These are phyloP conservation scores for Synchytrium microbalum DNA, from an alignment of 371 early-diverging fungal species.

Conservation along the genomic window DNA sequence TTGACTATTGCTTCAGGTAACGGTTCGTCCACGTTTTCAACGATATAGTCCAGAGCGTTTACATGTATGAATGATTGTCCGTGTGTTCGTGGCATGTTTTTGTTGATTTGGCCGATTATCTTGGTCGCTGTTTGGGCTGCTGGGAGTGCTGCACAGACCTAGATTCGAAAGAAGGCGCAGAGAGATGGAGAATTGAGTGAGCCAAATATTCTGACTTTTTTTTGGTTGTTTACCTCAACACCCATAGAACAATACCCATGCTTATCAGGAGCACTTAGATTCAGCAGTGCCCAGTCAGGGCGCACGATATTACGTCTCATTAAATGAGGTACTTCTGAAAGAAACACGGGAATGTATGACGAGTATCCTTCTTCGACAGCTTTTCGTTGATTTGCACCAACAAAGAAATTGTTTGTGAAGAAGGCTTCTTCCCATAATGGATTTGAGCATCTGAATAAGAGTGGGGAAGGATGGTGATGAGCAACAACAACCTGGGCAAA, in stretches of 20 bases:
- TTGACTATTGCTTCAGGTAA: conserved; percentile 13
- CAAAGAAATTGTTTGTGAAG: conserved; percentile 37
- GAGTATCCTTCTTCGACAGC: conserved; percentile 26
- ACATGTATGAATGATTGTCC: conserved; percentile 32
- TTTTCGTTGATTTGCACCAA: conserved; percentile 32
- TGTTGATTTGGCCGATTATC: conserved; percentile 43
- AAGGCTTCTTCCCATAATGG: conserved; percentile 14
- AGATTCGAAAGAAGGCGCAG: neutral
- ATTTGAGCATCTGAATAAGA: conserved; percentile 14
- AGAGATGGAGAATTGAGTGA: neutral
- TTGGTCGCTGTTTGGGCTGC: conserved; percentile 33
- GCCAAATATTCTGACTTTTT: neutral
- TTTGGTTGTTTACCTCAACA: conserved; percentile 21
- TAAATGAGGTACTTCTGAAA: conserved; percentile 30
- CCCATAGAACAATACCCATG: conserved; percentile 42
- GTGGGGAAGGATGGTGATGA: neutral
- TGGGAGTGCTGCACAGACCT: conserved; percentile 19
- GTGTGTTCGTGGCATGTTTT: conserved; percentile 31
- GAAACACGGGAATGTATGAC: conserved; percentile 34
- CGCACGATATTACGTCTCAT: conserved; percentile 22
- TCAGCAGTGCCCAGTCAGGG: conserved; percentile 40
- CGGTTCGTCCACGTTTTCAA: conserved; percentile 22
- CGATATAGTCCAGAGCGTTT: conserved; percentile 30
- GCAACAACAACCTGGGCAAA: neutral
- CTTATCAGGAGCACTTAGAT: conserved; percentile 38